These are phyloP conservation scores for Dothistroma septosporum DNA, from an alignment of 2,329 filamentous ascomycete species.

Conservation along the genomic window DNA sequence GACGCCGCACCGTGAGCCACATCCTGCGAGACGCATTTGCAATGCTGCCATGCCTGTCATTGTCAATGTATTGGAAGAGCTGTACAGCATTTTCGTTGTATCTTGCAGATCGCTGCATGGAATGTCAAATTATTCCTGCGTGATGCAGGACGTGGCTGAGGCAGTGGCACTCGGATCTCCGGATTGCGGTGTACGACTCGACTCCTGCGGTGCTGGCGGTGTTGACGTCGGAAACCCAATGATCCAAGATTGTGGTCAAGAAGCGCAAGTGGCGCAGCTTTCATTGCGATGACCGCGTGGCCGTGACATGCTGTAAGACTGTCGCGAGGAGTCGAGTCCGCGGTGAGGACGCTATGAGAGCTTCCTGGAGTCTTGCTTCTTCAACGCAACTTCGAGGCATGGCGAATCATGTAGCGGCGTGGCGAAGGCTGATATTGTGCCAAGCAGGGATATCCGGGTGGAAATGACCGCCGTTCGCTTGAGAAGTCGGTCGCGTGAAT, in stretches of 20 bases:
- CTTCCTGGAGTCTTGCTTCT: not conserved
- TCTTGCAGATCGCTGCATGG: not conserved
- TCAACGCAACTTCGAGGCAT: not conserved
- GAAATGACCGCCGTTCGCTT: not conserved
- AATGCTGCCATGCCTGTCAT: not conserved
- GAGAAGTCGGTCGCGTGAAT: not conserved
- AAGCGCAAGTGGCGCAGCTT: not conserved
- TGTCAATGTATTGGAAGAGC: not conserved
- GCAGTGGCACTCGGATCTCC: not conserved
- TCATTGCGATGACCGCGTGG: not conserved
- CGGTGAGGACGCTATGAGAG: not conserved
- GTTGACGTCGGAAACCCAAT: not conserved
- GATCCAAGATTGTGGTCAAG: not conserved
- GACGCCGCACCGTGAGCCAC: not conserved
- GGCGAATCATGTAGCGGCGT: conserved; percentile 6
- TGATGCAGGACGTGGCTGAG: not conserved
- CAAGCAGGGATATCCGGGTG: conserved; percentile 4
- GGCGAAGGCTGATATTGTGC: conserved; percentile 3
- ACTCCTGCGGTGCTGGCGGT: conserved; percentile 1
- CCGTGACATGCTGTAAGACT: not conserved
- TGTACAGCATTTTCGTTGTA: not conserved
- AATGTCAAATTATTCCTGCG: not conserved
- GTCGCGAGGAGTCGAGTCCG: not conserved
- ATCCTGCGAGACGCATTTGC: not conserved
- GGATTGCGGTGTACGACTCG: not conserved